Evolutionary conservation across 2,329 filamentous ascomycete species (phyloP), one percentile per base, ranked within the genome.

Genomic region (Dryadomyces quercivorus): DNA sequence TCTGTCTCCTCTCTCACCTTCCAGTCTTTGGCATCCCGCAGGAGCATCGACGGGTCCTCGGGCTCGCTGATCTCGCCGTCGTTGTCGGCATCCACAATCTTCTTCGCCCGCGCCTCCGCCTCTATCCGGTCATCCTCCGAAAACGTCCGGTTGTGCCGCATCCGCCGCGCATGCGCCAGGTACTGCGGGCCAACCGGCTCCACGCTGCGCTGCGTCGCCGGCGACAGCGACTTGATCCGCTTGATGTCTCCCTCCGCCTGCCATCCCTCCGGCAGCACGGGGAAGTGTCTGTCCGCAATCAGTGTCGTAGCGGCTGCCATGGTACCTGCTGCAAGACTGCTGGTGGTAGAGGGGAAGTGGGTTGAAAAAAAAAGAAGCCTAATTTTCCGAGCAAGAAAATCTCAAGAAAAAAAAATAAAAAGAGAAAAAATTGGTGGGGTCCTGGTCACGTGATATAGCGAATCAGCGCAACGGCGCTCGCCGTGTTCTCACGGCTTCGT

Each of bases 61-160:
- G 85, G 75, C 75, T 98, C 93, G 72, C 88, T 94, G 70, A 95
- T 89, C 58, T 97, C 91, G 65, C 86, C 88, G 59, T 85, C 84
- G 60, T 84, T 83, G 56, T 96, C 89, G 54, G 89, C 87, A 55
- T 90, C 86, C 72, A 97, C 92, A 54, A 94, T 83, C 72, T 95
- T 96, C 82, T 94, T 95, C 67, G 91, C 90, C 62, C 85, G 90
- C 71, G 94, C 84, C 72, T 94, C 87, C 50, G 93, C 93, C 75
- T 96, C 89, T 67, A 98, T 94, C 61, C 91, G 87, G 70, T 98
- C 93, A 72, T 98, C 93, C 74, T 98, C 92, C 65, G 88, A 95
- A 74, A 98, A 98, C 52, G 93, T 98, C 66, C 93, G 90, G 77
- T 95, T 89, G 74, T 97, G 91, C 61, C 91, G 86, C 72, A 90